Evolutionary conservation across 306 rosid species (phyloP), one percentile per base, ranked within the genome.

Genomic region (Trichosanthes truncata): DNA sequence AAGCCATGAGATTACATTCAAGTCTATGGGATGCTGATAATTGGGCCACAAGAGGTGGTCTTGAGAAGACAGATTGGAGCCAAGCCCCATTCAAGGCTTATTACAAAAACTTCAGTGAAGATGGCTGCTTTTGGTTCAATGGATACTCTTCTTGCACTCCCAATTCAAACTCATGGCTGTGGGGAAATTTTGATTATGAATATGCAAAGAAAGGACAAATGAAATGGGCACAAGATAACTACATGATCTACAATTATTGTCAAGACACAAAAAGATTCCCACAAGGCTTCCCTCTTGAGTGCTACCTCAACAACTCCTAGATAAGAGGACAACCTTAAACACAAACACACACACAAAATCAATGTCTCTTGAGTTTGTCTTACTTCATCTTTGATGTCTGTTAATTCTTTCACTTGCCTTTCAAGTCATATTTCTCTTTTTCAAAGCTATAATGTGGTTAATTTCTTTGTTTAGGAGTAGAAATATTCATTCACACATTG

Each of bases 41-140:
- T 3, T 89, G 97, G 97, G 97, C 97, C 11, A 91, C 97, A 15
- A 92, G 94, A 81, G 97, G 97, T 9, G 97, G 97, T n/a, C 83
- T 90, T 4, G 88, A 88, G 60, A 92, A 92, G 77, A 92, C 89
- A 46, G 91, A 92, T 87, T 92, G 94, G 94, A 84, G 65, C 23
- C 76, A 86, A 82, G 92, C 94, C 3, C 97, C 94, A 41, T 92
- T 91, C 76, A 86, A 84, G 9, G 88, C 92, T 48, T 89, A 92
- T 11, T 92, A 81, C 81, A 71, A 81, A 62, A 80, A 76, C 80
- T 81, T 88, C 69, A 84, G 46, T 57, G 88, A 76, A 21, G 86
- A 90, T 67, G 91, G 87, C 4, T 92, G 97, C 48, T 82, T 84
- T 68, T 87, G 87, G 88, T 72, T 86, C 23, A 60, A 73, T 48